Evolutionary conservation across 192 early-diverging fungal species (phyloP), one percentile per base, ranked within the genome.

Genomic region (Entrophospora sp.): DNA sequence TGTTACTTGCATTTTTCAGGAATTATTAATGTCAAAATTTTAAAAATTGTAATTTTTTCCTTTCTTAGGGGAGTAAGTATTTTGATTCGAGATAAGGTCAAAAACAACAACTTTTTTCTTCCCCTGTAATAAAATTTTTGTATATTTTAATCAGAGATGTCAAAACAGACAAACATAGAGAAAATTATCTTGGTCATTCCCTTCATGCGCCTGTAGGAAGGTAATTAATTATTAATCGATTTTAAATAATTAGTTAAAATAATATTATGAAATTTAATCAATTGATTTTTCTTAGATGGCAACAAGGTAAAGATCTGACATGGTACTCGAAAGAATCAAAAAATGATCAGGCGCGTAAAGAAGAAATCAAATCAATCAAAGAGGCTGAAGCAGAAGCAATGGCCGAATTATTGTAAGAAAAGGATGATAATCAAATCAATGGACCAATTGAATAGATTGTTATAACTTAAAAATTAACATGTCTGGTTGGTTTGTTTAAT

Each of bases 171-270:
- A 84, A 88, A 61, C 73, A 89, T 61, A 75, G 90, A 25, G 90
- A 92, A 77, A 89, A 90, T 73, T 92, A 92, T 67, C 79, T 92
- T n/a, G 90, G 90, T n/a, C 86, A 92, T 74, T 89, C 87, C 4
- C 46, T 92, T 16, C 79, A 79, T 43, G 90, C 90, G 6, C 87
- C 90, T 5, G 86, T 89, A 0, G 90, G 90, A 1, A 77, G 89
- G 16, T 92, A 88, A 88, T n/a, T n/a, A n/a, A 85, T n/a, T n/a
- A n/a, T n/a, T n/a, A n/a, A n/a, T n/a, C n/a, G n/a, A n/a, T n/a
- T n/a, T n/a, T n/a, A n/a, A n/a, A n/a, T n/a, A n/a, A n/a, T n/a
- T n/a, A n/a, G n/a, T n/a, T n/a, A n/a, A n/a, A n/a, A n/a, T n/a
- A n/a, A n/a, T n/a, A n/a, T n/a, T 87, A 71, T 79, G 83, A 58